phyloP scores from a whole-genome alignment of 305 asterid species.

The Striga hermonthica region DNA sequence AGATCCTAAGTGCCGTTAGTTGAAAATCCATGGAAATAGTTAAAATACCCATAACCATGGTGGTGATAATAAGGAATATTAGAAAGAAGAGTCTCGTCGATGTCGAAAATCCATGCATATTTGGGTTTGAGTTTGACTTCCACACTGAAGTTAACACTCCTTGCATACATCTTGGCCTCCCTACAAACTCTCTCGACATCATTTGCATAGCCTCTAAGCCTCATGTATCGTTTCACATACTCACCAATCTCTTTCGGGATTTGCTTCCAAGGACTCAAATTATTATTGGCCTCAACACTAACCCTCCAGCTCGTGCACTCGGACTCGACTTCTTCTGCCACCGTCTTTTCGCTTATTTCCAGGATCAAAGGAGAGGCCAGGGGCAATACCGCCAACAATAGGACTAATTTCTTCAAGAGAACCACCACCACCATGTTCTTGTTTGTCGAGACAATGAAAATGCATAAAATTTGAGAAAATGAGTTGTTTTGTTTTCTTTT shows the following conservation, averaged over 20 bases:
- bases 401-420: slow-evolving; percentile 18
- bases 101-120: slow-evolving; percentile 64
- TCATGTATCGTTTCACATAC: slow-evolving; percentile 54
- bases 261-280: slow-evolving; percentile 59
- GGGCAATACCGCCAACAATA: slow-evolving; percentile 31
- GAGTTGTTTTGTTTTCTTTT: neutral
- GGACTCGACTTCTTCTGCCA: slow-evolving; percentile 26
- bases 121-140: slow-evolving; percentile 32
- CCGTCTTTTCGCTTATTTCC: slow-evolving; percentile 31
- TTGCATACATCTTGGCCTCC: slow-evolving; percentile 50
- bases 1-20: no score
- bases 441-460: slow-evolving; percentile 3
- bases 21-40: no score
- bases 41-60: slow-evolving; percentile 60
- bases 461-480: neutral
- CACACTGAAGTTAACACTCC: slow-evolving; percentile 40
- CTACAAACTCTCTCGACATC: slow-evolving; percentile 53
- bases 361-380: slow-evolving; percentile 23
- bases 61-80: slow-evolving; percentile 65
- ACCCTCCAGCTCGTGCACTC: slow-evolving; percentile 72
- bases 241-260: slow-evolving; percentile 56
- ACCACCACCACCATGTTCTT: slow-evolving; percentile 14
- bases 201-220: slow-evolving; percentile 39
- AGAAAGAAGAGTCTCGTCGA: slow-evolving; percentile 71
- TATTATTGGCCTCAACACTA: slow-evolving; percentile 70